Percentiles rank a stretch among this genome's conserved stretches.
phyloP scores from a whole-genome alignment of 2,329 filamentous ascomycete genomes.

The Aspergillus novofumigatus region DNA sequence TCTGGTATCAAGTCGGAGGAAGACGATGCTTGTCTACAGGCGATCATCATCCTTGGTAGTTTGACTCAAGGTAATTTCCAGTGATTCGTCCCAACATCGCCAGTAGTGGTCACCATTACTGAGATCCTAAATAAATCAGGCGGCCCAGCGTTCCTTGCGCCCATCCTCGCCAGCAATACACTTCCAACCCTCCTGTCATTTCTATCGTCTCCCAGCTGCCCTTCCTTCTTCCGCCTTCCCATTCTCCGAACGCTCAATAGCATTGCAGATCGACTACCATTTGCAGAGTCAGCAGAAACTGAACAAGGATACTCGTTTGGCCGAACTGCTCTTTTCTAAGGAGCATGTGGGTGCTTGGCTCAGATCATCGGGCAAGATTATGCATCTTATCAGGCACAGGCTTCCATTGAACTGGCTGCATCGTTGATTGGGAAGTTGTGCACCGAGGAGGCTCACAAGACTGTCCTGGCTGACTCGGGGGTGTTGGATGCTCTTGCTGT shows the following conservation, averaged over 20 bases:
- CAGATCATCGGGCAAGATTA: slow-evolving; percentile 62
- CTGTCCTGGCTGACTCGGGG: slow-evolving; percentile 65
- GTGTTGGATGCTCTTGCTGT: slow-evolving; percentile 74
- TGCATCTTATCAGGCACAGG: slow-evolving; percentile 50
- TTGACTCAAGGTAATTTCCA: slow-evolving; percentile 67
- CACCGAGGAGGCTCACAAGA: slow-evolving; percentile 64
- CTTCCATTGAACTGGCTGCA: slow-evolving; percentile 40
- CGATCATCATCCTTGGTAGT: slow-evolving; percentile 78
- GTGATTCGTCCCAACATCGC: neutral
- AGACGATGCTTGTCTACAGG: slow-evolving; percentile 68
- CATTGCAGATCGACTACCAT: slow-evolving; percentile 61
- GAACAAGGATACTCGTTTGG: slow-evolving; percentile 50
- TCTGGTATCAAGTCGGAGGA: slow-evolving; percentile 52
- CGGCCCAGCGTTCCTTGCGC: slow-evolving; percentile 71
- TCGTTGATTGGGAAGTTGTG: slow-evolving; percentile 60
- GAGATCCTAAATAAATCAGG: slow-evolving; percentile 48
- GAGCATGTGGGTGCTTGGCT: slow-evolving; percentile 59
- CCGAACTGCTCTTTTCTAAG: slow-evolving; percentile 61
- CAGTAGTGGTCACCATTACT: slow-evolving; percentile 10
- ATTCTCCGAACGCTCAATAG: slow-evolving; percentile 71
- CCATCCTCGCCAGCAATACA: slow-evolving; percentile 64
- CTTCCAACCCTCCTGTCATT: slow-evolving; percentile 68
- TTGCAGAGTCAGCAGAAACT: slow-evolving; percentile 51
- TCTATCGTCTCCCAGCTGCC: slow-evolving; percentile 62
- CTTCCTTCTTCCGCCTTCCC: slow-evolving; percentile 64